Base-by-base conservation (phyloP, 2,329 filamentous ascomycete genomes). In the Tolypocladium guangdongense region DNA sequence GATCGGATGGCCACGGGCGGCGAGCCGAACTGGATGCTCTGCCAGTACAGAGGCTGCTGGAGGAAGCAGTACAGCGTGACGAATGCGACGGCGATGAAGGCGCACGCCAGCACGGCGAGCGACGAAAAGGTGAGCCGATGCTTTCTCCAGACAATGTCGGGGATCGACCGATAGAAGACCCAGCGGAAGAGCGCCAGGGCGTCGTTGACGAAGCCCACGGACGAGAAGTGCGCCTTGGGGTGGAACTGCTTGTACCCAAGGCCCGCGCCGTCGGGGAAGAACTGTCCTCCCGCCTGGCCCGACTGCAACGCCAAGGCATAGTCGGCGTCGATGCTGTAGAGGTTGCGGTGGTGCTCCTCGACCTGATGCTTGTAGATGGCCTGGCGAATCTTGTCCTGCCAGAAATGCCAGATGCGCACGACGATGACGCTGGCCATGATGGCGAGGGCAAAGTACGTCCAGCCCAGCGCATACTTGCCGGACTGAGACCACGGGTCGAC, bases 311-410 rank as follows among this genome's bases (percentile, higher is more conserved):
- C 68, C 55, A 72, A 66, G 51, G 71, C 71, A 59, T 73, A 74
- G 24, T 76, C 73, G 37, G 74, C 70, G 50, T 81, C 75, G 52
- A 77, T 62, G 64, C 67, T 75, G 66, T 83, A 78, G 48, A 79
- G 59, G 50, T 75, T 67, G 55, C 67, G 79, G 66, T 81, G 84
- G 62, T 85, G 79, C 62, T 84, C 78, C 64, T 88, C 78, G 62
- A 88, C 78, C 66, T 89, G 83, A 64, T 93, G 85, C 72, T 95
- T 92, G 73, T 93, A 88, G 56, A 93, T 82, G 57, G 90, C 91
- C 60, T 91, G 88, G 60, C 91, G 83, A 59, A 95, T 89, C 73
- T 93, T 95, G 74, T 96, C 91, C 62, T 91, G 90, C 86, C 90
- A 96, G 60, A 87, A 84, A 69, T 96, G 87, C 77, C 91, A 96